These are phyloP conservation scores for Aspergillus nomiae DNA, from an alignment of 2,329 filamentous ascomycete genomes.

Conservation along the genomic window DNA sequence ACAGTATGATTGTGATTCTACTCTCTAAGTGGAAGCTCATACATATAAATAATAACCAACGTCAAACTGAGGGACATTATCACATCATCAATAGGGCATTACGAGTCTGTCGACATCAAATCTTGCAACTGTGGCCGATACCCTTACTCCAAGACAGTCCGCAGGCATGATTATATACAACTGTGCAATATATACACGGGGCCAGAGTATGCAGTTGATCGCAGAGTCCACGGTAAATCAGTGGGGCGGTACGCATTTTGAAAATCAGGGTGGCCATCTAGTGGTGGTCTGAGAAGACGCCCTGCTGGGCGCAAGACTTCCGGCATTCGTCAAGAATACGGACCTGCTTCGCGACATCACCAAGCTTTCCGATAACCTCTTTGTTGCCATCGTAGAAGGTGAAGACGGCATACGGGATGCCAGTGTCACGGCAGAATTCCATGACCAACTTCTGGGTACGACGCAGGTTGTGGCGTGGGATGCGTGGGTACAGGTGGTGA, in stretches of 20 bases:
- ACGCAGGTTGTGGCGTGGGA: slow-evolving; percentile 83
- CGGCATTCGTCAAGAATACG: slow-evolving; percentile 76
- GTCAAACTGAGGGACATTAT: neutral
- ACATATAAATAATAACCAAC: neutral
- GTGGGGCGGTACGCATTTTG: neutral
- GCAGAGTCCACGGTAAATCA: neutral
- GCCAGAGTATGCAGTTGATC: neutral
- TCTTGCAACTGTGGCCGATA: neutral
- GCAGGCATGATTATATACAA: slow-evolving; percentile 1
- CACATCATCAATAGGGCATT: slow-evolving; percentile 8
- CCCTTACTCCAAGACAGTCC: neutral
- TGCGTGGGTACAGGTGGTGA: slow-evolving; percentile 80
- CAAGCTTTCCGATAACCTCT: slow-evolving; percentile 73
- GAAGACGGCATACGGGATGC: slow-evolving; percentile 82
- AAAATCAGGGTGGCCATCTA: slow-evolving; percentile 10
- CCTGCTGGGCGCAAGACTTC: slow-evolving; percentile 42
- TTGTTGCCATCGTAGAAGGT: slow-evolving; percentile 84
- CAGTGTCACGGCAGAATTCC: slow-evolving; percentile 79
- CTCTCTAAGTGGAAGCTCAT: neutral
- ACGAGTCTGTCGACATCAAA: neutral
- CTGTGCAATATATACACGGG: neutral
- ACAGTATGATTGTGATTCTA: neutral
- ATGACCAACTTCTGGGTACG: slow-evolving; percentile 72
- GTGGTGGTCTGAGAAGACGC: slow-evolving; percentile 37
- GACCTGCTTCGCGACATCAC: slow-evolving; percentile 78